Percentiles rank a stretch among this genome's conserved stretches.
phyloP scores from a whole-genome alignment of 345 rosid species.

The Acer campestre region DNA sequence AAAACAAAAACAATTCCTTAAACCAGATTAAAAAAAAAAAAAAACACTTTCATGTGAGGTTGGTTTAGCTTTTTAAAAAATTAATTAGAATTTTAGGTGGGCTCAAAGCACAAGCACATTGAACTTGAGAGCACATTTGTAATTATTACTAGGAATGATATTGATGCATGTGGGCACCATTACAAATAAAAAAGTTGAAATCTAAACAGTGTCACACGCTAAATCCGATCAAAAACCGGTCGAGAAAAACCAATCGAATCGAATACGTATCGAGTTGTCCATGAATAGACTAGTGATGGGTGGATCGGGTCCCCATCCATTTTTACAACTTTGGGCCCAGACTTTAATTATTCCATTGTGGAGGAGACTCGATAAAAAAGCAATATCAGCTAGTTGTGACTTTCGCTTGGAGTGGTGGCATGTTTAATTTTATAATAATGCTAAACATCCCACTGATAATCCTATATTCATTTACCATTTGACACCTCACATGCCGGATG shows the following conservation, averaged over 20 bases:
- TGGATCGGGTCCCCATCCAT: not conserved
- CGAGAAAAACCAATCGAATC: too few relatives aligned
- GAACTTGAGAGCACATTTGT: not conserved
- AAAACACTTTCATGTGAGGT: not conserved
- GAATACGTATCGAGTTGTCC: too few relatives aligned
- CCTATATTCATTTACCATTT: too few relatives aligned
- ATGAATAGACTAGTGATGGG: not conserved
- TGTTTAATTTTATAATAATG: too few relatives aligned
- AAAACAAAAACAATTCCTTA: not conserved
- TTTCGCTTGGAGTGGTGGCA: not conserved
- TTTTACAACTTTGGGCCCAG: not conserved
- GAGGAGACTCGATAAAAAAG: not conserved
- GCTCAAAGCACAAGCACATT: not conserved
- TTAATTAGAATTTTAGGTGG: not conserved
- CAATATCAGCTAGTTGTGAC: not conserved
- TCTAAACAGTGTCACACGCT: not conserved
- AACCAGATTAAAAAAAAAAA: not conserved
- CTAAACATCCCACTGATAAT: too few relatives aligned
- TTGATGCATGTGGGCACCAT: constrained; percentile 9
- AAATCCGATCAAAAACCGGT: too few relatives aligned
- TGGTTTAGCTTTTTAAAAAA: not conserved
- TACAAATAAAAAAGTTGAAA: not conserved
- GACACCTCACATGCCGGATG: too few relatives aligned
- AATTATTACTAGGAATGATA: constrained; percentile 12
- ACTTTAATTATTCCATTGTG: not conserved